Base-by-base conservation (phyloP, 768 basidiomycete species). In the Brasilioporus rufonigricans region DNA sequence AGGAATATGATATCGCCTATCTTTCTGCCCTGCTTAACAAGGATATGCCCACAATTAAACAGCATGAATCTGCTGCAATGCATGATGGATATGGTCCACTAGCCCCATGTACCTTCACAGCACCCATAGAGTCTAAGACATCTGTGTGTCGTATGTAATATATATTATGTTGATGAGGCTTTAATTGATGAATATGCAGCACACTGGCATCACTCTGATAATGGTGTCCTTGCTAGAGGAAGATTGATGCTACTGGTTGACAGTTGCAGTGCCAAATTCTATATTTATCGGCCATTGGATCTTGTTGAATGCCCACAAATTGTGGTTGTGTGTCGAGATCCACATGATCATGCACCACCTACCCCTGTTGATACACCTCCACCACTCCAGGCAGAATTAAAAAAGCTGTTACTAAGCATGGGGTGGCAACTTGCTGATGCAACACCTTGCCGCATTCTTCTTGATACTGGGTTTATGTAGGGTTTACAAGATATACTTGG, bases 311-410 rank as follows among this genome's bases (percentile, higher is more conserved):
- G 48, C 21, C 27, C 19, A 2, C 5, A 8, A 1, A 12, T 49
- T 1, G 8, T 57, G 2, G 23, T 65, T 5, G 18, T 65, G 2
- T 65, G 56, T 45, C 32, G 19, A 2, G 49, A 48, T 29, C 60
- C 19, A 2, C 60, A 43, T 53, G 49, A 40, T 33, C 60, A 44
- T 18, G 21, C 35, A 13, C 52, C 41, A 10, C 55, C 55, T 44
- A 39, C 41, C 6, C 46, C 46, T 0, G 19, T 35, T 6, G 48
- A 56, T 0, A 36, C 21, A 10, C 50, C 36, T 1, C 48, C 35
- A 5, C 27, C 3, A 3, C 36, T 55, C 1, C 21, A 14, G 0
- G 29, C 11, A 1, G 23, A 24, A 0, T 18, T 55, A 4, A 0
- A 12, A 1, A 18, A 3, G 10, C 24, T 55, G 0, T 31, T 55